Evolutionary conservation across 2,329 filamentous ascomycete genomes (phyloP).

Genomic region (Aspergillus phoenicis): DNA sequence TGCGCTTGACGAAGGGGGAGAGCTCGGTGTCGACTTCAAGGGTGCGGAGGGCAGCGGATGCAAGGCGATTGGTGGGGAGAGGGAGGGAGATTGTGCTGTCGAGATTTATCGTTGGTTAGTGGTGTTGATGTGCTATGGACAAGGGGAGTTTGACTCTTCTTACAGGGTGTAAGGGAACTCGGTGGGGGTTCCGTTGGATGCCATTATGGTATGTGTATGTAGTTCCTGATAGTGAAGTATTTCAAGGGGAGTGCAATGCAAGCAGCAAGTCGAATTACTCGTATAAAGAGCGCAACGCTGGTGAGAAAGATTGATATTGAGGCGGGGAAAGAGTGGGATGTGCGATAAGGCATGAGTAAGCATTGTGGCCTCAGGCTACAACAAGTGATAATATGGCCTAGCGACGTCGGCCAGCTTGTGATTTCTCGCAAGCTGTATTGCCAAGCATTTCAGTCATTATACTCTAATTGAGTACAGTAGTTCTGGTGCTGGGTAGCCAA

Average conservation of each 20-base stretch:
- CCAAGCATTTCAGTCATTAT: too few relatives aligned
- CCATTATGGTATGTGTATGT: slow-evolving; percentile 19
- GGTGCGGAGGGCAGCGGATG: slow-evolving; percentile 71
- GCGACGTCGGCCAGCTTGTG: too few relatives aligned
- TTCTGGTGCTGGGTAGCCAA: too few relatives aligned
- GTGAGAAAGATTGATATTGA: slow-evolving; percentile 2
- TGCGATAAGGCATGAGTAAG: slow-evolving; percentile 10
- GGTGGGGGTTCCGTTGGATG: slow-evolving; percentile 21
- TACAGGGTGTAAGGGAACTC: slow-evolving; percentile 47
- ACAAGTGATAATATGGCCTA: neutral
- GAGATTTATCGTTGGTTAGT: slow-evolving; percentile 8
- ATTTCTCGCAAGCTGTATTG: too few relatives aligned
- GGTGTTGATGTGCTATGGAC: slow-evolving; percentile 9
- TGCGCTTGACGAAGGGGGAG: slow-evolving; percentile 76
- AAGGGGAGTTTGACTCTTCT: slow-evolving; percentile 16
- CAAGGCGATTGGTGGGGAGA: slow-evolving; percentile 77
- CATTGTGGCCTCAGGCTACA: slow-evolving; percentile 1
- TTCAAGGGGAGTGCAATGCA: neutral
- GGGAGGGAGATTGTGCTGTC: slow-evolving; percentile 73
- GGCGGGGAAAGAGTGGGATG: slow-evolving; percentile 11
- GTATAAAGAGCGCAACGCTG: neutral
- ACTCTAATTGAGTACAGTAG: too few relatives aligned
- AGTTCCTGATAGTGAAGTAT: neutral
- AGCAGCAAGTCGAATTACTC: slow-evolving; percentile 12
- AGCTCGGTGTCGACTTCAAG: slow-evolving; percentile 87